These are phyloP conservation scores for Casaregolazyma lundiana DNA, from an alignment of 1,139 yeast species.

Conservation along the genomic window DNA sequence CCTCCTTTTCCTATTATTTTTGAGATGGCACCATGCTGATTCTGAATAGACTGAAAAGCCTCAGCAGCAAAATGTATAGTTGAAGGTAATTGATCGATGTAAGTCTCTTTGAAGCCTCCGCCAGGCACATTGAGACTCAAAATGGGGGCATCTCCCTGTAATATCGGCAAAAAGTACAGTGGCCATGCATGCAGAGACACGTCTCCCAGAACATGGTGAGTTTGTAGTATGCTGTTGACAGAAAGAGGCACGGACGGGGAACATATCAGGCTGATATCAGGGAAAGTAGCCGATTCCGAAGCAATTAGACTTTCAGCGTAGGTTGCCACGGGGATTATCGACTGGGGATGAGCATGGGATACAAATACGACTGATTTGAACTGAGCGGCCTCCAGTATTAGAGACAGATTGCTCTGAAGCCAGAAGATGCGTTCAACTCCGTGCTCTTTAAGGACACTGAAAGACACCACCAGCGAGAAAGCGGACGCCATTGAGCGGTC, in stretches of 20 bases:
- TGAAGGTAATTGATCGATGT: constrained; percentile 34
- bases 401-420: constrained; percentile 36
- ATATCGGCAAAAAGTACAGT: constrained; percentile 31
- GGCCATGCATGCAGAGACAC: constrained; percentile 34
- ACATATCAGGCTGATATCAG: constrained; percentile 26
- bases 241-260: constrained; percentile 35
- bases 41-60: constrained; percentile 37
- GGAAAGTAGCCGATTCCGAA: constrained; percentile 9
- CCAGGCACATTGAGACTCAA: constrained; percentile 32
- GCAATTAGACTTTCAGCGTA: constrained; percentile 26
- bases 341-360: constrained; percentile 20
- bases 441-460: constrained; percentile 47
- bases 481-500: constrained; percentile 53
- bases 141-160: constrained; percentile 14
- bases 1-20: constrained; percentile 48
- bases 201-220: constrained; percentile 37
- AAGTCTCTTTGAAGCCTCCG: constrained; percentile 34
- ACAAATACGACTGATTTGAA: constrained; percentile 22
- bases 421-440: constrained; percentile 61
- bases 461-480: constrained; percentile 58
- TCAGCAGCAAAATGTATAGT: constrained; percentile 40
- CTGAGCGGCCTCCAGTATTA: constrained; percentile 12
- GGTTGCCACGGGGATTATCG: constrained; percentile 24
- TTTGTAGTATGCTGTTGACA: constrained; percentile 31
- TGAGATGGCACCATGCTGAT: constrained; percentile 35